Percentiles rank a stretch among this genome's conserved stretches.
Conservation (phyloP, 2,329 filamentous ascomycete species). For the Colletotrichum tropicale region DNA sequence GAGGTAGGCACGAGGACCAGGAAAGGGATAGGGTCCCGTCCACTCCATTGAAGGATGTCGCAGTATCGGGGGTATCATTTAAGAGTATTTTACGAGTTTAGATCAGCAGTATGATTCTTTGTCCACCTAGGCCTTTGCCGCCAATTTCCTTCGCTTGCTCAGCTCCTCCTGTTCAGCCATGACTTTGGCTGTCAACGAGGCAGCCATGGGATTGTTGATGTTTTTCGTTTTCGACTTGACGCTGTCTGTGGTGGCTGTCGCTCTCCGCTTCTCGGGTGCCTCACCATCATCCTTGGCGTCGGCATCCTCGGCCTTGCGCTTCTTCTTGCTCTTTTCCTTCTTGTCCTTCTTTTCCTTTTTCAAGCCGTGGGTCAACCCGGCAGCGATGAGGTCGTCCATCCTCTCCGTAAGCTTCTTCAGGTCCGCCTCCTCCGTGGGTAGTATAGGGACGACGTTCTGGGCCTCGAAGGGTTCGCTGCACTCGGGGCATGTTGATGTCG, state of each 20-base stretch:
- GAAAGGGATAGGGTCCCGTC: neutral
- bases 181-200: slow-evolving; percentile 84
- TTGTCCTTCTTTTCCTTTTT: slow-evolving; percentile 74
- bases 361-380: slow-evolving; percentile 81
- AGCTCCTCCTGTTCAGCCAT: slow-evolving; percentile 83
- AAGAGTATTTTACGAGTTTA: neutral
- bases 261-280: slow-evolving; percentile 26
- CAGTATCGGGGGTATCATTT: slow-evolving; percentile 1
- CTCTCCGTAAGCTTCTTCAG: slow-evolving; percentile 70
- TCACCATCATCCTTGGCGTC: slow-evolving; percentile 41
- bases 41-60: neutral
- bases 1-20: neutral
- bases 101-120: neutral
- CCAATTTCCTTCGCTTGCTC: slow-evolving; percentile 79
- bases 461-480: slow-evolving; percentile 77
- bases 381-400: slow-evolving; percentile 69
- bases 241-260: slow-evolving; percentile 3
- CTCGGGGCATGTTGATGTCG: slow-evolving; percentile 66
- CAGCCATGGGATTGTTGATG: slow-evolving; percentile 89
- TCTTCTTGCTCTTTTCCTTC: slow-evolving; percentile 71
- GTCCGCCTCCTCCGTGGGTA: slow-evolving; percentile 75
- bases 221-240: slow-evolving; percentile 49
- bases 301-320: slow-evolving; percentile 66
- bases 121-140: slow-evolving; percentile 1
- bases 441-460: slow-evolving; percentile 82